A percentile compares a stretch with the other conserved stretches of the same genome.
Conservation (phyloP, 441 rosid species). For the Dalechampia spathulata region DNA sequence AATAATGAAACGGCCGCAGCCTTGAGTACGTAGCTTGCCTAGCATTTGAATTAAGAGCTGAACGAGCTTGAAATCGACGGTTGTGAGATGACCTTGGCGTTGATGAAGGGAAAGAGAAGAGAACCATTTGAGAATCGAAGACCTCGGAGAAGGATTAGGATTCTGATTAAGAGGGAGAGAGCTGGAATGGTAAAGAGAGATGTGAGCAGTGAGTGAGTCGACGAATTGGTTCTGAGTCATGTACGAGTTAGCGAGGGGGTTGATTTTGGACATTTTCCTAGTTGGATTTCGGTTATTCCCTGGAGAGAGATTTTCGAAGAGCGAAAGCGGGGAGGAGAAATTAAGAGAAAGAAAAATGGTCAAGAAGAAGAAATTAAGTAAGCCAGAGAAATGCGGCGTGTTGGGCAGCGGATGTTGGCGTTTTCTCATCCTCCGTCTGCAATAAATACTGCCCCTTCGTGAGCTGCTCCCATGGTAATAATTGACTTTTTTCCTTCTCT, state of each 20-base stretch:
- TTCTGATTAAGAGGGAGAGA: conserved; percentile 21
- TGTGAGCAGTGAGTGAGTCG: conserved; percentile 83
- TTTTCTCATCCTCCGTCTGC: too few relatives aligned
- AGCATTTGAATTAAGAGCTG: conserved; percentile 76
- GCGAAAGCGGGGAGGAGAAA: neutral
- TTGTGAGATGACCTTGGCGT: conserved; percentile 70
- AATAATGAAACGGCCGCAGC: conserved; percentile 73
- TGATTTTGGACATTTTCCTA: conserved; percentile 24
- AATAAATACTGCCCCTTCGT: too few relatives aligned
- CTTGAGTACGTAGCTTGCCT: conserved; percentile 42
- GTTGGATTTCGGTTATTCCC: neutral
- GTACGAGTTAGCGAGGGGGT: conserved; percentile 26
- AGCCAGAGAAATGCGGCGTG: conserved; percentile 2
- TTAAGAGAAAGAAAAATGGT: neutral
- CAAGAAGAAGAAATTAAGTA: neutral
- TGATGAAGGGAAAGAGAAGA: conserved; percentile 68
- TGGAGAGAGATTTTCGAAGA: too few relatives aligned
- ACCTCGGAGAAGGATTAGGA: conserved; percentile 37
- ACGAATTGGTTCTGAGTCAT: conserved; percentile 57
- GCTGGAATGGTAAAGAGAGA: conserved; percentile 72
- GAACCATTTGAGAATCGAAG: conserved; percentile 82
- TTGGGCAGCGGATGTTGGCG: neutral
- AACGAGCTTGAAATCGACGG: conserved; percentile 53
- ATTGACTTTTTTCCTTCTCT: too few relatives aligned
- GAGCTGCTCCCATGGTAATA: too few relatives aligned